phyloP scores from a whole-genome alignment of 257 asterid genomes.

The Verbascum thapsus region DNA sequence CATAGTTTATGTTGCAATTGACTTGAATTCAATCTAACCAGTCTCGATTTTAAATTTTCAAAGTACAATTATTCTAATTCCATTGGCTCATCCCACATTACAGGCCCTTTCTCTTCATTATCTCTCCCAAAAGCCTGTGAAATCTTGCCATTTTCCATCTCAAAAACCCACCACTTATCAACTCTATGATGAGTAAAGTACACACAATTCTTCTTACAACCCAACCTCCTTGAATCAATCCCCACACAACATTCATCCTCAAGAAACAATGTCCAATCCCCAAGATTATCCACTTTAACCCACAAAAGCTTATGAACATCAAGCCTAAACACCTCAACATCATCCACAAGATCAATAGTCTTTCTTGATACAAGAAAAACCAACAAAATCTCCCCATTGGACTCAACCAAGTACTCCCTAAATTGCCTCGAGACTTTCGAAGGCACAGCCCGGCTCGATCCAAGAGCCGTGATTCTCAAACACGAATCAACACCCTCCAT shows the following conservation, averaged over 20 bases:
- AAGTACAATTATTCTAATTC: no score
- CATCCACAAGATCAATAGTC: slow-evolving; percentile 24
- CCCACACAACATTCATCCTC: slow-evolving; percentile 30
- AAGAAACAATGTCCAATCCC: slow-evolving; percentile 23
- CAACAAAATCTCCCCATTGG: slow-evolving; percentile 35
- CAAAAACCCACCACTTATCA: slow-evolving; percentile 27
- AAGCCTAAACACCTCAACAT: slow-evolving; percentile 40
- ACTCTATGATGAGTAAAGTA: slow-evolving; percentile 24
- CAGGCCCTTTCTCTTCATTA: no score
- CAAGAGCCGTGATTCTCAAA: slow-evolving; percentile 6
- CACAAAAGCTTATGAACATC: slow-evolving; percentile 7
- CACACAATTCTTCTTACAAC: slow-evolving; percentile 25
- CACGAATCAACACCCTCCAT: slow-evolving; percentile 26
- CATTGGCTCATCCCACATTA: no score
- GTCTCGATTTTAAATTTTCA: no score
- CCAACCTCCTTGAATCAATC: slow-evolving; percentile 15
- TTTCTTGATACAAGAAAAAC: slow-evolving; percentile 33
- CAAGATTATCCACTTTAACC: slow-evolving; percentile 15
- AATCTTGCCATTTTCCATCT: slow-evolving; percentile 9
- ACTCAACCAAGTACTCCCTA: slow-evolving; percentile 39
- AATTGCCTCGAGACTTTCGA: slow-evolving; percentile 24
- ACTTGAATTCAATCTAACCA: no score
- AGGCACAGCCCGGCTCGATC: slow-evolving; percentile 35
- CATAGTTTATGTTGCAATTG: no score
- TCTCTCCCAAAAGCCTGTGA: background rate